These are phyloP conservation scores for Diaporthe helianthi DNA, from an alignment of 2,329 filamentous ascomycete genomes.

Conservation along the genomic window DNA sequence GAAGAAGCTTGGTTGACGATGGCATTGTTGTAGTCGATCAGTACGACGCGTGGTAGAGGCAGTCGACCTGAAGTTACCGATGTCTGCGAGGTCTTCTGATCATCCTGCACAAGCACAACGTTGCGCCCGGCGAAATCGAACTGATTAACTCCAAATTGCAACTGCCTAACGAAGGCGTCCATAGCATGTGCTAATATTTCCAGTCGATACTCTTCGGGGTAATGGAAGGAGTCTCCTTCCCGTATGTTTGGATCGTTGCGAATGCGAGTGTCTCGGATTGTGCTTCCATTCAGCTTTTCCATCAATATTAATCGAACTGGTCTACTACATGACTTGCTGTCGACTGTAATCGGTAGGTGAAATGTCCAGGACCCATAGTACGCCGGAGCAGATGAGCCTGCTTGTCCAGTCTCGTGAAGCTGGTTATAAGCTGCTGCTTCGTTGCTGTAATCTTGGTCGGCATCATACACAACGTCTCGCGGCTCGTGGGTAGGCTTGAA, in stretches of 20 bases:
- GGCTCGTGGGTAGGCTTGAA: not conserved
- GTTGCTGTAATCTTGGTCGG: not conserved
- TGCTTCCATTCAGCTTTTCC: not conserved
- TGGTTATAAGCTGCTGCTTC: not conserved
- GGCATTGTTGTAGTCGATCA: not conserved
- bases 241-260: not conserved
- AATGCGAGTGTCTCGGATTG: not conserved
- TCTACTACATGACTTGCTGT: not conserved
- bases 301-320: not conserved
- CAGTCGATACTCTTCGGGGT: not conserved
- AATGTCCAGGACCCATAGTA: slow-evolving; percentile 6
- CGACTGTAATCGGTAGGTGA: not conserved
- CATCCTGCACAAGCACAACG: not conserved
- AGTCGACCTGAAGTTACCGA: not conserved
- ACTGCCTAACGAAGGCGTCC: not conserved
- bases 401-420: not conserved
- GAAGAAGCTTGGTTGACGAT: not conserved
- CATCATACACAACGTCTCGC: not conserved
- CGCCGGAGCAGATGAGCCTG: not conserved
- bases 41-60: not conserved
- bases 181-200: not conserved
- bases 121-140: not conserved
- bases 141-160: not conserved
- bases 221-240: not conserved
- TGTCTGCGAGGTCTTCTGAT: not conserved